These are phyloP conservation scores for Knoxia roxburghii DNA, from an alignment of 257 asterid species.

Conservation along the genomic window DNA sequence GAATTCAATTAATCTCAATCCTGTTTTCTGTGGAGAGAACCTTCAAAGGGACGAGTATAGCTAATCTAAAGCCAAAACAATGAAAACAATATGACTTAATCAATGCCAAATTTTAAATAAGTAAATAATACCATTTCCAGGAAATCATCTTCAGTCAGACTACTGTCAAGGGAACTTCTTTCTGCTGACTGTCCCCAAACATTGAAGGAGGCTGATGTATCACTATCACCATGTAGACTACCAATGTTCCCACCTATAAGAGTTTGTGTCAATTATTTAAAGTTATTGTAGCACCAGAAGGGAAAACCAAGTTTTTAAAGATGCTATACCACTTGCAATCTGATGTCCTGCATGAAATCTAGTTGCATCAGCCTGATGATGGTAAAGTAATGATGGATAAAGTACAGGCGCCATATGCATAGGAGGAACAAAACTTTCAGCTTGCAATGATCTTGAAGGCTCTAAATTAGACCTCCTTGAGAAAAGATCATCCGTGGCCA, in stretches of 20 bases:
- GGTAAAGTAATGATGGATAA: slow-evolving; percentile 58
- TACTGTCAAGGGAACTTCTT: slow-evolving; percentile 40
- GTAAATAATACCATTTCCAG: slow-evolving; percentile 69
- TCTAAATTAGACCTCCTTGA: slow-evolving; percentile 41
- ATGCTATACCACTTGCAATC: slow-evolving; percentile 26
- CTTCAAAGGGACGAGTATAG: background rate
- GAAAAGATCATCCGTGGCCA: slow-evolving; percentile 36
- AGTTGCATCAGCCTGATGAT: slow-evolving; percentile 58
- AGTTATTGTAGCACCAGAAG: slow-evolving; percentile 28
- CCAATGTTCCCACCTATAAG: slow-evolving; percentile 32
- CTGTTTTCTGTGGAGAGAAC: background rate
- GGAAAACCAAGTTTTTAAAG: slow-evolving; percentile 26
- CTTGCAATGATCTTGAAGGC: slow-evolving; percentile 35
- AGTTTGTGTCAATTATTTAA: slow-evolving; percentile 34
- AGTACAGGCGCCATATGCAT: slow-evolving; percentile 40
- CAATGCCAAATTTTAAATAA: slow-evolving; percentile 7
- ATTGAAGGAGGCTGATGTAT: slow-evolving; percentile 33
- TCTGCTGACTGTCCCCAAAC: slow-evolving; percentile 56
- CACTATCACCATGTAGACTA: slow-evolving; percentile 17
- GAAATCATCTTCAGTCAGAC: slow-evolving; percentile 81
- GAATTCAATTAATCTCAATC: background rate
- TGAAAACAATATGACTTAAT: background rate
- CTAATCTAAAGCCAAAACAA: background rate
- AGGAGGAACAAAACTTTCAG: slow-evolving; percentile 39
- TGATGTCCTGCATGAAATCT: slow-evolving; percentile 49